Evolutionary conservation across 345 rosid species (phyloP), one percentile per base, ranked within the genome.

Genomic region (Linum tenue): DNA sequence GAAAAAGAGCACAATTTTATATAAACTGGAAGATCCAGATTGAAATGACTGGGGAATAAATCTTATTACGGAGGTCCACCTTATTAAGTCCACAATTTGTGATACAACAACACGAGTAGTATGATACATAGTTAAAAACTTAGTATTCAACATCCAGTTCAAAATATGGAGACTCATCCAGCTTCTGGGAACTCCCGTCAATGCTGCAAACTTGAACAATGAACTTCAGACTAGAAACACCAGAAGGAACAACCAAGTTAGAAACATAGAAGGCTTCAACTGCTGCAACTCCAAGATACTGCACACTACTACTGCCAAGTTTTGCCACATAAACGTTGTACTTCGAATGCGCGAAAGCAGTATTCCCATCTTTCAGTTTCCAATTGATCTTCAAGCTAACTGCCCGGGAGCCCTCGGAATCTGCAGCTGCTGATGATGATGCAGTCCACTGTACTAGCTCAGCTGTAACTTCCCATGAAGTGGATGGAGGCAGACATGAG

Each of bases 251-350:
- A 38, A 60, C 68, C 61, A 84, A 77, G 48, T 78, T 75, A 2
- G 87, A 82, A 14, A 92, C 73, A 38, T 87, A 89, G 70, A 79
- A 92, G 5, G 77, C 78, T 16, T 80, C 67, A 2, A 81, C 81
- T 10, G 78, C 63, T 14, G 95, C 82, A 4, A 65, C 69, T 38
- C 98, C 96, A 5, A 92, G 77, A 63, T 78, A 83, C 61, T 77
- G 70, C 59, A 2, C 59, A 7, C 36, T 41, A 53, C 50, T 67
- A 71, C 56, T 41, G 9, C 9, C 73, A 36, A 65, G 57, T 22
- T 37, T 51, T 50, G 75, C 77, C 22, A 78, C 84, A 70, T 78
- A 86, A 50, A 92, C 73, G 69, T 84, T 84, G 76, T 81, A 89
- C 51, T 68, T 85, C 2, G 75, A 65, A 67, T 73, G 74, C 37